Percentiles rank a stretch among this genome's conserved stretches.
These are phyloP conservation scores for Colletotrichum eleusines DNA, from an alignment of 2,329 filamentous ascomycete species.

Conservation along the genomic window DNA sequence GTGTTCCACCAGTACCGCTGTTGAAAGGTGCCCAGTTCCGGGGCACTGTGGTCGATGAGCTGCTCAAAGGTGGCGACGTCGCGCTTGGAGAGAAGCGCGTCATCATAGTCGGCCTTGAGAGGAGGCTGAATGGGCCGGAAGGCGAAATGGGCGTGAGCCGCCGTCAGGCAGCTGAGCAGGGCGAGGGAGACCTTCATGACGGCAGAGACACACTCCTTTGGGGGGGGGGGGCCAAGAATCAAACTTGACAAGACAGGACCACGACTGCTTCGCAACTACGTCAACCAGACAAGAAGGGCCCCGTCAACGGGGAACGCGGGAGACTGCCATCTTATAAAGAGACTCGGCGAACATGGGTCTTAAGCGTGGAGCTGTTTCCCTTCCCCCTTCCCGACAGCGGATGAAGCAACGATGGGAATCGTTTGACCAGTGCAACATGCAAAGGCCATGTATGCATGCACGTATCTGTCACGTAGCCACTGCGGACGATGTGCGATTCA, in stretches of 20 bases:
- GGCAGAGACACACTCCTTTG: background rate
- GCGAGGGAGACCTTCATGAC: constrained; percentile 35
- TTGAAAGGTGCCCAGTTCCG: constrained; percentile 53
- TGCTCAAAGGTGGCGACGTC: constrained; percentile 59
- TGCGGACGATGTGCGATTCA: background rate
- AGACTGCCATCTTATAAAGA: constrained; percentile 13
- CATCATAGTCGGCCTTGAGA: constrained; percentile 16
- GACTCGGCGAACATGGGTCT: constrained; percentile 18
- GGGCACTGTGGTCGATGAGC: constrained; percentile 69
- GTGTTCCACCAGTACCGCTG: constrained; percentile 67
- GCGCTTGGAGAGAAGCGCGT: constrained; percentile 26
- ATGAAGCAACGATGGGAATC: background rate
- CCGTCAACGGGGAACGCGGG: background rate
- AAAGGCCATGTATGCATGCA: background rate
- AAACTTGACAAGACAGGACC: constrained; percentile 7
- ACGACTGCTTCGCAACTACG: constrained; percentile 3
- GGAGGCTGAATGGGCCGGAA: constrained; percentile 31
- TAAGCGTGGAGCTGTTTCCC: background rate
- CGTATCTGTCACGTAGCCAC: no score
- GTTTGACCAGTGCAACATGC: background rate
- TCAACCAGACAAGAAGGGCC: constrained; percentile 1
- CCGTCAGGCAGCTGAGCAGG: constrained; percentile 28
- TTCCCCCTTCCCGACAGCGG: background rate
- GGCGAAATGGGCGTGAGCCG: constrained; percentile 22
- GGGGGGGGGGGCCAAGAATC: background rate